A percentile compares a stretch with the other conserved stretches of the same genome.
Evolutionary conservation across 169 alveolate species (phyloP).

Genomic region (Eimeria falciformis): DNA sequence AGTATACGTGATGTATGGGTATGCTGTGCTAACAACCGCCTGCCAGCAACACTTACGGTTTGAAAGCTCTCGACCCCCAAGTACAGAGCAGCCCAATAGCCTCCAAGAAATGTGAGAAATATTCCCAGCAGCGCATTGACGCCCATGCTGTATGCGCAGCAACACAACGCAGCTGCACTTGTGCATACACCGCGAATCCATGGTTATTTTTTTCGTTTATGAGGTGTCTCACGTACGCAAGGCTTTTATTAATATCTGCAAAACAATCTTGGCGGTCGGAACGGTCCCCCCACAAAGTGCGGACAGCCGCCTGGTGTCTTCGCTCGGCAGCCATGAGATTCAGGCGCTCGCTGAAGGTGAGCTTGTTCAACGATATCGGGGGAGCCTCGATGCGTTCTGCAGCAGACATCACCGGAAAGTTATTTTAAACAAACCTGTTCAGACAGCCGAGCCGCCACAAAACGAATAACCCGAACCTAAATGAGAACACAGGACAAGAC

Average conservation of each 20-base stretch:
- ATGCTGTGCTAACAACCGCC: background rate
- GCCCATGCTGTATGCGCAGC: slow-evolving; percentile 63
- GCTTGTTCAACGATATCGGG: slow-evolving; percentile 20
- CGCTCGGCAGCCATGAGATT: slow-evolving; percentile 58
- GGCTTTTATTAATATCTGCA: slow-evolving; percentile 56
- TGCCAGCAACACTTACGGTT: slow-evolving; percentile 9
- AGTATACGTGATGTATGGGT: background rate
- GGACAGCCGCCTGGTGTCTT: slow-evolving; percentile 45
- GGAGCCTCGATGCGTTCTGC: slow-evolving; percentile 2
- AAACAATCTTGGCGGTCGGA: slow-evolving; percentile 26
- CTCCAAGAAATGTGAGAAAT: slow-evolving; percentile 71
- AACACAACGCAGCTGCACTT: background rate
- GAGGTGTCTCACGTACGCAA: slow-evolving; percentile 38
- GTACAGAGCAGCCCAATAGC: slow-evolving; percentile 74
- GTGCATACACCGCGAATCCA: background rate
- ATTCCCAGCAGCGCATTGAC: slow-evolving; percentile 72
- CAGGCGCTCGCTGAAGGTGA: slow-evolving; percentile 55
- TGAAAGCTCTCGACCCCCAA: slow-evolving; percentile 61
- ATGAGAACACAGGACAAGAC: background rate
- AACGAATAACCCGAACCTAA: background rate
- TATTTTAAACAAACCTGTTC: background rate
- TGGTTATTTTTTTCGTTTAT: background rate
- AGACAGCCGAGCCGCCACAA: background rate
- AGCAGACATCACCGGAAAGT: background rate
- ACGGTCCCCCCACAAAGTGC: slow-evolving; percentile 1